Evolutionary conservation across 1,139 yeast species (phyloP), one percentile per base, ranked within the genome.

Genomic region (Pneumocystis sp.): DNA sequence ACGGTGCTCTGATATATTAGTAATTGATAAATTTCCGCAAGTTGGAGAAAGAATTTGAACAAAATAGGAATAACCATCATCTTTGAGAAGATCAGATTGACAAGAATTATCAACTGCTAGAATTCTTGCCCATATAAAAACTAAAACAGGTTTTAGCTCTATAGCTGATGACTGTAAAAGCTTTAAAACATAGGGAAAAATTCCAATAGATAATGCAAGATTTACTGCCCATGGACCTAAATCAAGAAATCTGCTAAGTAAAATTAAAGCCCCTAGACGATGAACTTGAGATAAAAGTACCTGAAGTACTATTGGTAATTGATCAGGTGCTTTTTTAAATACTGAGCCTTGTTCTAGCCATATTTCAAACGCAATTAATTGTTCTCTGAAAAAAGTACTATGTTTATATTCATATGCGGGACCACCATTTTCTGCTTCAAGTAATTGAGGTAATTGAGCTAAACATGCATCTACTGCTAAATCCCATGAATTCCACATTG

Each of bases 401-500:
- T 89, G 96, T 72, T 89, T 95, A 73, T 89, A 90, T 64, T 82
- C 80, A 64, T 75, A 77, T 3, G 74, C 72, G 31, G 69, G 71
- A 71, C 74, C 73, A 70, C 72, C 69, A 39, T 73, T 72, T 57
- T 73, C 75, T 0, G 79, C 76, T 8, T 75, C 75, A 63, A 72
- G 73, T 10, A 76, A 70, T 35, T 72, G 71, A 1, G 79, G 78
- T 31, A 79, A 69, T 68, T 79, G 81, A 8, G 89, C 83, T 65
- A 95, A 78, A 1, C 95, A 95, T 73, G 93, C 97, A 74, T 93
- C 97, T 63, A 93, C 87, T 0, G 98, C 97, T 72, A 93, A 79
- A 73, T 95, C 98, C 98, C 98, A 93, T 0, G 97, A 86, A 69
- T 90, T 95, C 99, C 99, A 93, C 89, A 93, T 87, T 15, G 96